phyloP scores from a whole-genome alignment of 2,329 filamentous ascomycete genomes.

The Cyclaneusma minus region DNA sequence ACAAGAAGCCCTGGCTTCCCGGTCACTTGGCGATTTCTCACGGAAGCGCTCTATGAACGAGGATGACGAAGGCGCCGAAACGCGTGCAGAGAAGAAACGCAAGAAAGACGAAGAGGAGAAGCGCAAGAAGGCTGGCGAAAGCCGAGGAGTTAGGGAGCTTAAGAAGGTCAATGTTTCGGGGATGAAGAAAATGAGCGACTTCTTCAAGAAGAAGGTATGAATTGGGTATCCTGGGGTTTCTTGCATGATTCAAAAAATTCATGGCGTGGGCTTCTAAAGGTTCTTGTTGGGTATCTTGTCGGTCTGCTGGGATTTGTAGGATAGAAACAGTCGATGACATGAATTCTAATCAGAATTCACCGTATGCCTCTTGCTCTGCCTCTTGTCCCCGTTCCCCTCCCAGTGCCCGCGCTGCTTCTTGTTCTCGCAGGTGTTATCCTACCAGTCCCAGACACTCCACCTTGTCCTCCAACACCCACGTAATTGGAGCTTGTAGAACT shows the following conservation, averaged over 20 bases:
- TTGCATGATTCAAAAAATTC: no score
- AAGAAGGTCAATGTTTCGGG: conserved; percentile 82
- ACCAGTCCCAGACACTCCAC: conserved; percentile 9
- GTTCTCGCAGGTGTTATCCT: conserved; percentile 14
- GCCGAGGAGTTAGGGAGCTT: conserved; percentile 60
- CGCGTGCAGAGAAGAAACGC: conserved; percentile 61
- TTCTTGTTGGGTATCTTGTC: no score
- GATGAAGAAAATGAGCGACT: conserved; percentile 95
- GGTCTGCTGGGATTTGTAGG: no score
- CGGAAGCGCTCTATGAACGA: conserved; percentile 54
- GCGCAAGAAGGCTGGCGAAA: conserved; percentile 62
- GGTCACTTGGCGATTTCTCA: conserved; percentile 54
- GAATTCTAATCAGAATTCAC: conserved; percentile 11
- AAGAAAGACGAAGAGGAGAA: conserved; percentile 83
- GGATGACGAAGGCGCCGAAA: conserved; percentile 41
- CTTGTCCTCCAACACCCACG: conserved; percentile 25
- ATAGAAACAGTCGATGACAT: no score
- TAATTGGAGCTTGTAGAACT: conserved; percentile 16
- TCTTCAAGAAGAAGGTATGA: conserved; percentile 56
- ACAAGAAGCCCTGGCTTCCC: conserved; percentile 53
- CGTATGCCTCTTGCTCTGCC: conserved; percentile 35
- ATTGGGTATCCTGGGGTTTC: conserved; percentile 6
- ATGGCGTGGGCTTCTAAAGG: no score
- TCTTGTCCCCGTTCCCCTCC: conserved; percentile 28
- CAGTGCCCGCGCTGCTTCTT: conserved; percentile 27